Conservation (phyloP, 208 protist genomes). For the Trypanosomatidae sp. region DNA sequence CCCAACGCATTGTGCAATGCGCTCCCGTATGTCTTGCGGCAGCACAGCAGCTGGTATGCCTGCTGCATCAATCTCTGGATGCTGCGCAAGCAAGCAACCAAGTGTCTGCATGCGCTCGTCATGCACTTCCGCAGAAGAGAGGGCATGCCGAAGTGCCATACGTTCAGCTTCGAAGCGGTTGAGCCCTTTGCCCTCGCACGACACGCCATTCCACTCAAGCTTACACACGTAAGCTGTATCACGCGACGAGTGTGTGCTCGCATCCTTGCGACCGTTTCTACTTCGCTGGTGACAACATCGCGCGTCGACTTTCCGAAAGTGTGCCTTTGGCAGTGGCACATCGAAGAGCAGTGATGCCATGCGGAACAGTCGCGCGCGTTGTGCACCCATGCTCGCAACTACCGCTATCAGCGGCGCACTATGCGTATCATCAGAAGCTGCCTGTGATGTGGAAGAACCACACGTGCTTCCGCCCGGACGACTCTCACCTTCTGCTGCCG, state of each 20-base stretch:
- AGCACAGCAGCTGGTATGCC: constrained; percentile 24
- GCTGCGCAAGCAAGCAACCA: constrained; percentile 24
- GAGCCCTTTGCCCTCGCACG: constrained; percentile 32
- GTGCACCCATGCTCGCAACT: constrained; percentile 20
- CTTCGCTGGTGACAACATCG: not conserved
- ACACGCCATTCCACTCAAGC: constrained; percentile 21
- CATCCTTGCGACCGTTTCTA: not conserved
- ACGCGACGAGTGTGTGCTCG: not conserved
- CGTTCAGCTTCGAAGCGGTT: constrained; percentile 73
- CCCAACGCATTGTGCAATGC: constrained; percentile 6
- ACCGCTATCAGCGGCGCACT: constrained; percentile 16
- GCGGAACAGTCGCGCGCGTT: constrained; percentile 17
- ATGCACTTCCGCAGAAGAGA: constrained; percentile 46
- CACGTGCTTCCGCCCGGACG: too few species aligned
- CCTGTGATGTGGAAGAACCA: too few species aligned
- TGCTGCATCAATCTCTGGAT: constrained; percentile 25
- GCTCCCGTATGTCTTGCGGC: constrained; percentile 8
- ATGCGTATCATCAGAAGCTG: too few species aligned
- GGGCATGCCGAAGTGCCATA: constrained; percentile 18
- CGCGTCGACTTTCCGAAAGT: not conserved
- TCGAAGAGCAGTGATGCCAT: constrained; percentile 31
- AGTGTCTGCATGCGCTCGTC: constrained; percentile 43
- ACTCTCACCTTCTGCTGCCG: too few species aligned
- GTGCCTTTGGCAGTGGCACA: not conserved
- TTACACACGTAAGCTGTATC: constrained; percentile 18